These are phyloP conservation scores for Pleodorina starrii DNA, from an alignment of 139 green algal genomes.

Conservation along the genomic window DNA sequence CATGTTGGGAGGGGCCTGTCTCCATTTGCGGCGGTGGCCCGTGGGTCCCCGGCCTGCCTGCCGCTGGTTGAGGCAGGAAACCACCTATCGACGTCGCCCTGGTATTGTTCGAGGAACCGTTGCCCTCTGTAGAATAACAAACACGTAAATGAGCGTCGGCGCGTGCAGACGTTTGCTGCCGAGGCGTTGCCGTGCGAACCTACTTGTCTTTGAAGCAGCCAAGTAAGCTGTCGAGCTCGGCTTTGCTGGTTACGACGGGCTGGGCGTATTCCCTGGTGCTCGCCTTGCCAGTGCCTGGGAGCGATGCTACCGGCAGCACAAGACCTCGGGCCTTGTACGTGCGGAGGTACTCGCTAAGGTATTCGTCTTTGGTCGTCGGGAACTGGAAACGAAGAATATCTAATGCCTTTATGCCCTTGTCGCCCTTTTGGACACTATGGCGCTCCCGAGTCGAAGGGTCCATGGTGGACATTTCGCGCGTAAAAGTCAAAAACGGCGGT, in stretches of 20 bases:
- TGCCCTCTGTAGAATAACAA: background rate
- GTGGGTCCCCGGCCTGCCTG: background rate
- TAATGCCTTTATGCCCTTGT: background rate
- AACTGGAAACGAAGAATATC: background rate
- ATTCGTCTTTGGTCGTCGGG: background rate
- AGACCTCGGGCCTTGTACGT: background rate
- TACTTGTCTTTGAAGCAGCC: background rate
- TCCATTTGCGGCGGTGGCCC: background rate
- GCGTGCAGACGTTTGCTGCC: background rate
- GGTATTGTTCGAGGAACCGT: background rate
- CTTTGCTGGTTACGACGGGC: background rate
- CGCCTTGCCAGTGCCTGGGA: background rate
- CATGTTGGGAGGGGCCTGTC: background rate
- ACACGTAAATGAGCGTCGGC: too few species aligned
- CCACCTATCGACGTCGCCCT: background rate
- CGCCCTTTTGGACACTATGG: background rate
- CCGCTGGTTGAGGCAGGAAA: background rate
- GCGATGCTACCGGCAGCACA: background rate
- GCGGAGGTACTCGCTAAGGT: background rate
- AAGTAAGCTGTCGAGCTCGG: background rate
- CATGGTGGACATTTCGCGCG: background rate
- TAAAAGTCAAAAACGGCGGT: background rate
- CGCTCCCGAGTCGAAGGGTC: background rate
- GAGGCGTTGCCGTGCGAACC: background rate
- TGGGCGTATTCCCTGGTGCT: background rate